These are phyloP conservation scores for Coniochaeta sp. DNA, from an alignment of 2,329 filamentous ascomycete genomes.

Conservation along the genomic window DNA sequence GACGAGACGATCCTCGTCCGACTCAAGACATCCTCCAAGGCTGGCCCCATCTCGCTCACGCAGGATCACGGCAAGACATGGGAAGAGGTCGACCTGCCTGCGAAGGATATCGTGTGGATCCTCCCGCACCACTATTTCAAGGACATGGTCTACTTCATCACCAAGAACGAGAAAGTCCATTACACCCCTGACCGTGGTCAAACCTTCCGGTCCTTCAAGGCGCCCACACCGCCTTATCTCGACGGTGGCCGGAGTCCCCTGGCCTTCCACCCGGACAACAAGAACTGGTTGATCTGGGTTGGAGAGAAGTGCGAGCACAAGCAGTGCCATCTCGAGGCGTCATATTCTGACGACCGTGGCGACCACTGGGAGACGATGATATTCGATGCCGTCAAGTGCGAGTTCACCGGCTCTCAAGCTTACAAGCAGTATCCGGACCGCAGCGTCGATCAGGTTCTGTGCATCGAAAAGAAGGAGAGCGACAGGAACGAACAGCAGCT, in stretches of 20 bases:
- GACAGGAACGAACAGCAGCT: conserved; percentile 59
- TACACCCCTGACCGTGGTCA: conserved; percentile 78
- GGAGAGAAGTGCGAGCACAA: conserved; percentile 60
- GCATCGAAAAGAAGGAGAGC: conserved; percentile 58
- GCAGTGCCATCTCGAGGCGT: conserved; percentile 68
- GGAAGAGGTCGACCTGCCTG: conserved; percentile 58
- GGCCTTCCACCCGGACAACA: conserved; percentile 76
- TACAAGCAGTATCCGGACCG: conserved; percentile 38
- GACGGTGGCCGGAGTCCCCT: conserved; percentile 36
- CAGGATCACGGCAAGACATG: conserved; percentile 86
- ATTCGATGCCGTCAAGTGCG: conserved; percentile 71
- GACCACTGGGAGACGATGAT: conserved; percentile 70
- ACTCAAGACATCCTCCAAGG: conserved; percentile 18
- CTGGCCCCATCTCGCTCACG: conserved; percentile 62
- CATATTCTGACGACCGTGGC: conserved; percentile 72
- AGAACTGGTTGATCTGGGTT: conserved; percentile 89
- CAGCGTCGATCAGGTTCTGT: conserved; percentile 49
- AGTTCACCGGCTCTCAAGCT: conserved; percentile 67
- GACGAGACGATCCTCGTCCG: conserved; percentile 67
- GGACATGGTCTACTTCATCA: conserved; percentile 83
- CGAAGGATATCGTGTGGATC: conserved; percentile 63
- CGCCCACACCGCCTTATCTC: conserved; percentile 46
- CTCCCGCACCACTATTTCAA: conserved; percentile 74
- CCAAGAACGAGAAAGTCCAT: conserved; percentile 55
- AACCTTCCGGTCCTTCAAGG: conserved; percentile 66